phyloP scores from a whole-genome alignment of 2,329 filamentous ascomycete species.

The Kalmusia sp. region DNA sequence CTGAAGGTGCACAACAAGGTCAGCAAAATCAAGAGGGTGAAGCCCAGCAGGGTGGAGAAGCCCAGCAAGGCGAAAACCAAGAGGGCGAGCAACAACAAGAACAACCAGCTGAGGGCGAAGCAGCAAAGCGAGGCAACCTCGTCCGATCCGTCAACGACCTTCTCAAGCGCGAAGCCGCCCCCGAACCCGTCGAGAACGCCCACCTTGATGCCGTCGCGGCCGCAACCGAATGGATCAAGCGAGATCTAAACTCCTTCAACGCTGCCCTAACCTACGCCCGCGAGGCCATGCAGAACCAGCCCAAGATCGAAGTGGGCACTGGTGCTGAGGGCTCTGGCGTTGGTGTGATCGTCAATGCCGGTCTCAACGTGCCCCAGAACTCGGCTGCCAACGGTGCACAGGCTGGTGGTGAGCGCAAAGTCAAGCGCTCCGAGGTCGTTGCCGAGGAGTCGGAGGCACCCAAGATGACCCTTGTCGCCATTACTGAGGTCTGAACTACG shows the following conservation, averaged over 20 bases:
- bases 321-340: slow-evolving; percentile 49
- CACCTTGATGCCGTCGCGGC: slow-evolving; percentile 40
- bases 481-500: slow-evolving; percentile 42
- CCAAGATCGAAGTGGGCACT: slow-evolving; percentile 59
- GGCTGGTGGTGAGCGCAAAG: slow-evolving; percentile 17
- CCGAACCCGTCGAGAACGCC: slow-evolving; percentile 25
- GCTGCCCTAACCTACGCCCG: slow-evolving; percentile 57
- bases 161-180: slow-evolving; percentile 32
- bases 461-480: slow-evolving; percentile 50
- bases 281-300: slow-evolving; percentile 54
- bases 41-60: slow-evolving; percentile 19
- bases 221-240: slow-evolving; percentile 52
- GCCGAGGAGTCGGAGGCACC: slow-evolving; percentile 38
- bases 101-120: slow-evolving; percentile 25
- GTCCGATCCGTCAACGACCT: slow-evolving; percentile 34
- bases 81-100: slow-evolving; percentile 13
- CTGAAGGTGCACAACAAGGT: slow-evolving; percentile 23
- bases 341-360: slow-evolving; percentile 46
- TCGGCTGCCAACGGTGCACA: slow-evolving; percentile 46
- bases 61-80: slow-evolving; percentile 20
- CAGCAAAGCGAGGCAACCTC: slow-evolving; percentile 35
- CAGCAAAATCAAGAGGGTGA: slow-evolving; percentile 9
- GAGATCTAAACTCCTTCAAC: slow-evolving; percentile 58
- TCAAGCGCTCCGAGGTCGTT: slow-evolving; percentile 39
- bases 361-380: slow-evolving; percentile 46